These are phyloP conservation scores for Eimeria maxima DNA, from an alignment of 169 alveolate species.

Conservation along the genomic window DNA sequence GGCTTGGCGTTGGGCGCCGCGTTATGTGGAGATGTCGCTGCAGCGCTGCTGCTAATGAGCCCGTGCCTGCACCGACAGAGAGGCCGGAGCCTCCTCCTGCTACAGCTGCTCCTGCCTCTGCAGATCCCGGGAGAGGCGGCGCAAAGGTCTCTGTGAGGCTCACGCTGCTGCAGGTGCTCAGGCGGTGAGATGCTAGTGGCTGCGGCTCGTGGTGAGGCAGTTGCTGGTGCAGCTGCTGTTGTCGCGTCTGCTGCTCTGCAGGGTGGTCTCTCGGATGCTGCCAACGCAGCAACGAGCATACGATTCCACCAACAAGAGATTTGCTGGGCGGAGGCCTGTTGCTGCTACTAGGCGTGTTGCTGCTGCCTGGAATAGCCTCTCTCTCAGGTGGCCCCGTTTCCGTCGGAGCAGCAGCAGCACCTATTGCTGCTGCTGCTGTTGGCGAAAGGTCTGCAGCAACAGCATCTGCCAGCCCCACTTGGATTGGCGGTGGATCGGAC, in stretches of 20 bases:
- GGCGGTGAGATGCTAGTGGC: neutral
- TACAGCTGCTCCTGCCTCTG: conserved; percentile 63
- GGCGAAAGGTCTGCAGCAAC: conserved; percentile 14
- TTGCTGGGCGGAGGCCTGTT: conserved; percentile 29
- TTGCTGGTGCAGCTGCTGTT: conserved; percentile 38
- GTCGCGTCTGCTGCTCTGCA: neutral
- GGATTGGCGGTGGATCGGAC: neutral
- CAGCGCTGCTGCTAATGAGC: conserved; percentile 17
- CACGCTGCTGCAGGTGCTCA: conserved; percentile 50
- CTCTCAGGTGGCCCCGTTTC: neutral
- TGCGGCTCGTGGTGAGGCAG: neutral
- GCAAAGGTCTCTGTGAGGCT: neutral
- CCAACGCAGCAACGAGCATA: conserved; percentile 54
- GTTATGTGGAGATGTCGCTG: conserved; percentile 62
- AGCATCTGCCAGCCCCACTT: neutral
- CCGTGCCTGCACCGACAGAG: neutral
- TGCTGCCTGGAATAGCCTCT: neutral
- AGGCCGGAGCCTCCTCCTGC: conserved; percentile 39
- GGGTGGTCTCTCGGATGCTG: conserved; percentile 42
- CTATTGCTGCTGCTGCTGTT: neutral
- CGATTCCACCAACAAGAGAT: conserved; percentile 18
- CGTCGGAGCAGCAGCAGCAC: conserved; percentile 8
- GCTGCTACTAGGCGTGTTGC: neutral
- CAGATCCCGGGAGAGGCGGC: neutral
- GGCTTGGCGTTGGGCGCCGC: conserved; percentile 42